Evolutionary conservation across 257 asterid species (phyloP).

Genomic region (Solanum rostratum): DNA sequence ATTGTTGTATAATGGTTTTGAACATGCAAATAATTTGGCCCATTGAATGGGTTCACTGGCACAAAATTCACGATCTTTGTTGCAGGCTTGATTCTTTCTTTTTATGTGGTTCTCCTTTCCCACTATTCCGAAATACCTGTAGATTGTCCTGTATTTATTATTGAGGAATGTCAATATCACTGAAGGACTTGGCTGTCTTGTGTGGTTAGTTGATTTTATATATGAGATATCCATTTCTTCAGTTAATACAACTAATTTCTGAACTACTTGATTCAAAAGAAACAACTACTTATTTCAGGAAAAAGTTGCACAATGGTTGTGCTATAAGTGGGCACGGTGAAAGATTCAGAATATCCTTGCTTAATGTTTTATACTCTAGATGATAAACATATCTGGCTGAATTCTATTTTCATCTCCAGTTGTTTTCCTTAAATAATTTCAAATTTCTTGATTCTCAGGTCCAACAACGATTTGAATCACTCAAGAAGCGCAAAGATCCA

Average conservation of each 20-base stretch:
- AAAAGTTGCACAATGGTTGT: background rate
- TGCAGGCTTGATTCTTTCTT: background rate
- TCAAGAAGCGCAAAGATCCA: conserved; percentile 85
- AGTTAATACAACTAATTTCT: background rate
- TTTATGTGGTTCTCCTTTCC: background rate
- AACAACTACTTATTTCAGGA: background rate
- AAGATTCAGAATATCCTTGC: background rate
- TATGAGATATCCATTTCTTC: background rate
- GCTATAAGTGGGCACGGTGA: background rate
- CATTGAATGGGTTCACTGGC: background rate
- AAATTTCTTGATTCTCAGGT: conserved; percentile 38
- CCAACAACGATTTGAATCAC: conserved; percentile 78
- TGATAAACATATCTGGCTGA: background rate
- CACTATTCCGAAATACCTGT: background rate
- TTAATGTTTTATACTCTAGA: background rate
- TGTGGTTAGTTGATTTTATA: background rate
- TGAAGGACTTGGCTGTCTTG: background rate
- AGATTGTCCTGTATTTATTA: background rate
- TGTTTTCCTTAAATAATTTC: background rate
- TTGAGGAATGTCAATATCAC: background rate
- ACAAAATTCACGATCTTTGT: background rate
- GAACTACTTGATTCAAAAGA: background rate
- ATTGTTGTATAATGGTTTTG: background rate
- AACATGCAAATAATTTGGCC: background rate
- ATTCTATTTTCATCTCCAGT: background rate